Percentiles rank a stretch among this genome's conserved stretches.
Evolutionary conservation across 1,284 basidiomycete species (phyloP).

Genomic region (Puccinia triticina): DNA sequence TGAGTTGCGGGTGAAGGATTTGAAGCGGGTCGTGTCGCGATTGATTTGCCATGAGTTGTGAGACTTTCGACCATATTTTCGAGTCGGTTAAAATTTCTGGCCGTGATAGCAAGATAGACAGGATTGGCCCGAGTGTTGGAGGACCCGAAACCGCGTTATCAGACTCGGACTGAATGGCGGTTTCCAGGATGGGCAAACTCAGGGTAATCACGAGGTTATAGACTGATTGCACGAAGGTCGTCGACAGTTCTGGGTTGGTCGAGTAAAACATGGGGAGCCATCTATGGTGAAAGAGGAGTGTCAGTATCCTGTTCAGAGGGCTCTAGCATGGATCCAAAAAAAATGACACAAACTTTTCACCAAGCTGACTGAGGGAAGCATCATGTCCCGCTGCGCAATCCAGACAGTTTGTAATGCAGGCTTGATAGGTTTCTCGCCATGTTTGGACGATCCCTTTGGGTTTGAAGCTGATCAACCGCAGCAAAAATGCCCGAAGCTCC

Average conservation of each 20-base stretch:
- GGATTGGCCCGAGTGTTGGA: not conserved
- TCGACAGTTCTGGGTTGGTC: not conserved
- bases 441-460: slow-evolving; percentile 23
- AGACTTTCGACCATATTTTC: slow-evolving; percentile 28
- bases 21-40: not conserved
- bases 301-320: not conserved
- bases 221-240: slow-evolving; percentile 30
- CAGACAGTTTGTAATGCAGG: slow-evolving; percentile 36
- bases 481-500: slow-evolving; percentile 32
- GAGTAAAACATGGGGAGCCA: slow-evolving; percentile 33
- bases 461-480: slow-evolving; percentile 43
- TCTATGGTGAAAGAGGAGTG: slow-evolving; percentile 2
- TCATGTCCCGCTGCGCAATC: slow-evolving; percentile 45
- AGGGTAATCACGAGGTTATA: slow-evolving; percentile 3
- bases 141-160: not conserved
- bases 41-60: slow-evolving; percentile 30
- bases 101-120: slow-evolving; percentile 25
- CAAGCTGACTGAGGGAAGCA: not conserved
- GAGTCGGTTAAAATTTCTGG: slow-evolving; percentile 30
- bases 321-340: not conserved
- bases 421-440: slow-evolving; percentile 46
- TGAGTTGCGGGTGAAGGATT: not conserved
- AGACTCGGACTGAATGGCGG: not conserved
- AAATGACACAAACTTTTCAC: slow-evolving; percentile 29
- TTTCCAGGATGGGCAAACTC: slow-evolving; percentile 1